Evolutionary conservation across 208 protist genomes (phyloP).

Genomic region (Crithidia bombi): DNA sequence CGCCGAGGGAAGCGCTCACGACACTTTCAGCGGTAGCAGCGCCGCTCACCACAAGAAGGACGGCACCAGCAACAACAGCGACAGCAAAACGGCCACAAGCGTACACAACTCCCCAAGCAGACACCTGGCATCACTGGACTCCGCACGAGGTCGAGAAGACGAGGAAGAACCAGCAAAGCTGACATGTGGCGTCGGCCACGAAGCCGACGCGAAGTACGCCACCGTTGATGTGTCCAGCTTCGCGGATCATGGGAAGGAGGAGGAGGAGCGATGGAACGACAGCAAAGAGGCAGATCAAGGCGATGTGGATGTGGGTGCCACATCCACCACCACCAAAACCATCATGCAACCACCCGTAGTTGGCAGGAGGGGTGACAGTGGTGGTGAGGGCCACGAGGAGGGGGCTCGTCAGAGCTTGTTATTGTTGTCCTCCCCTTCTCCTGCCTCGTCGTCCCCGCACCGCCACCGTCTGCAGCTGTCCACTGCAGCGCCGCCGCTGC

Average conservation of each 20-base stretch:
- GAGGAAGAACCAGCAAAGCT: too few species aligned
- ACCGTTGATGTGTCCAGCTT: too few species aligned
- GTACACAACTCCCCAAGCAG: neutral
- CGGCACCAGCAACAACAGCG: neutral
- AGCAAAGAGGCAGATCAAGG: too few species aligned
- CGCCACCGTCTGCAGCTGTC: constrained; percentile 1
- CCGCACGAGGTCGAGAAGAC: neutral
- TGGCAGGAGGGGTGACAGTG: too few species aligned
- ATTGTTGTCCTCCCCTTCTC: neutral
- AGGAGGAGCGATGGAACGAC: too few species aligned
- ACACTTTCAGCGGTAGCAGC: neutral
- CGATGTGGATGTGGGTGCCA: too few species aligned
- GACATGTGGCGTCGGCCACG: neutral
- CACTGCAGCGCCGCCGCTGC: neutral
- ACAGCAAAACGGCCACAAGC: neutral
- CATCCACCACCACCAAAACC: too few species aligned
- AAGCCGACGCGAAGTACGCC: neutral
- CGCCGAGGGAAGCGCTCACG: neutral
- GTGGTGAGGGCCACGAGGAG: neutral
- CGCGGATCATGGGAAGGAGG: too few species aligned
- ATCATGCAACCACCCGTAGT: too few species aligned
- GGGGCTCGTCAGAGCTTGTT: neutral
- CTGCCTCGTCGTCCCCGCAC: constrained; percentile 5
- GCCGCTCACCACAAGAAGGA: neutral
- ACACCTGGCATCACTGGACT: neutral